Evolutionary conservation across 1,284 basidiomycete species (phyloP), one percentile per base, ranked within the genome.

Genomic region (Puccinia polysora): DNA sequence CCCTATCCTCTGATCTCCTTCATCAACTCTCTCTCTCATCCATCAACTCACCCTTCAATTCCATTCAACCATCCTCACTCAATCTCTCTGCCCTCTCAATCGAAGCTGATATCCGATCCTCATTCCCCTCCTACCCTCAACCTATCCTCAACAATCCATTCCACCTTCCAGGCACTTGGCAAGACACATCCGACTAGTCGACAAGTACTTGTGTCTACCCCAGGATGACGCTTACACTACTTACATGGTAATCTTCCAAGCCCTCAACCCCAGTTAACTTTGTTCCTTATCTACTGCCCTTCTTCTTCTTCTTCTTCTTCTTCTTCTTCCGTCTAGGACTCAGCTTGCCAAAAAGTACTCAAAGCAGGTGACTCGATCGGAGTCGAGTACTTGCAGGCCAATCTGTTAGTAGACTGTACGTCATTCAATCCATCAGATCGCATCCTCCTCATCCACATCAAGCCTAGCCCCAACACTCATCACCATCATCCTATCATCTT

Each of bases 341-440:
- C 73, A 30, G 59, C 47, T 14, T 74, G 64, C 14, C 72, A 73
- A 55, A 73, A 67, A 53, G 47, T 75, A 20, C 64, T 75, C 18
- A 73, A 74, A 59, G 65, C 68, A 53, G 72, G 67, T 23, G 58
- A 40, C 32, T 62, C 56, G 28, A 72, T 62, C 25, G 73, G 71
- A n/a, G 73, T 75, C 6, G 75, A 75, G 55, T 75, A 75, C 52
- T 62, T 74, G 34, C 75, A 75, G 68, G 75, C 75, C 23, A 75
- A 75, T 55, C 47, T 75, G 18, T 50, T 73, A 30, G 70, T 73
- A 43, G 38, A 49, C 28, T 58, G 70, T 65, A 38, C 56, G 60
- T 58, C 18, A 3, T 45, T 34, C 43, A 23, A 15, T n/a, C n/a
- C n/a, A n/a, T n/a, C n/a, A n/a, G n/a, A n/a, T n/a, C n/a, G n/a